Base-by-base conservation (phyloP, 1,284 basidiomycete species). In the Ganoderma meredithae region DNA sequence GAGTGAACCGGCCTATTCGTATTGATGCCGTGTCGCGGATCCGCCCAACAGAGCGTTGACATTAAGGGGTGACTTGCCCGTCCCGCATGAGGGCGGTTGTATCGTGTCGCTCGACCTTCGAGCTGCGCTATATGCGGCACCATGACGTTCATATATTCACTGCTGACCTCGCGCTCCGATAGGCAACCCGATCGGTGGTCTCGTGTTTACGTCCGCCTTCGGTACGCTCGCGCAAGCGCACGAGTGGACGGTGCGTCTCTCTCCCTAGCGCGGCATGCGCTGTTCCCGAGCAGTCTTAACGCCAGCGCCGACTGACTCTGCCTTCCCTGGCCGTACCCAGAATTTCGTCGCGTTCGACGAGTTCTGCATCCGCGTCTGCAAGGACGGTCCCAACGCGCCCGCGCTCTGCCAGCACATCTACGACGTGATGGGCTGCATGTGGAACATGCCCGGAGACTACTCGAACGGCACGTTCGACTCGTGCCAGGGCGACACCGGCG, bases 361-460 rank as follows among this genome's bases (percentile, higher is more conserved):
- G 72, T 95, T 94, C 81, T 94, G 92, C 79, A 86, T 95, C 82
- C 85, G 92, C 68, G 92, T 86, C 6, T 95, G 93, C 78, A 88
- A 85, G 64, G 83, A 84, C 56, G 90, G 87, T 15, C 82, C 84
- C 2, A 80, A 81, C 33, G 88, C 92, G 15, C 84, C 90, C 0
- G 79, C 78, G 0, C 83, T 86, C 74, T 95, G 93, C 76, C 80
- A 92, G 66, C 85, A 90, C 73, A 88, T 91, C 71, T 89, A 90
- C 79, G 90, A 92, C 72, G 80, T 83, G 44, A 84, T 90, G 81
- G 89, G 90, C 25, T 92, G 90, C 74, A 76, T 66, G 3, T 92
- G 88, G 86, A 91, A 91, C 76, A 90, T 91, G 83, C 90, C 90
- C 4, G 91, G 83, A 17, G 86, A 86, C 75, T 91, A 92, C 73